Evolutionary conservation across 2,329 filamentous ascomycete species (phyloP), one percentile per base, ranked within the genome.

Genomic region (Trichophyton benhamiae): DNA sequence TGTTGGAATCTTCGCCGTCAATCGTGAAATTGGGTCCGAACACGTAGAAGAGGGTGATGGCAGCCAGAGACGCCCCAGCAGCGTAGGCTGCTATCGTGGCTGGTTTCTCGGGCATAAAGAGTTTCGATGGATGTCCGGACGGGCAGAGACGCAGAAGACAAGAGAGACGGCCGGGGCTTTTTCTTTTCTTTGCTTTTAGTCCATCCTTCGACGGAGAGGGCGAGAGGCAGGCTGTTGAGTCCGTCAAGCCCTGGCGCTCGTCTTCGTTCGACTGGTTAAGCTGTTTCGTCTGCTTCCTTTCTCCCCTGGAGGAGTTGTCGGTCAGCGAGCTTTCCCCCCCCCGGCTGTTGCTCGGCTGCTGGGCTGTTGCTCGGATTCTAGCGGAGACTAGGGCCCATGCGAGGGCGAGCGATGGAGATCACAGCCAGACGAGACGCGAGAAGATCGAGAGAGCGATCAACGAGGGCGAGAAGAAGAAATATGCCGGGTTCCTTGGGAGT

Each of bases 11-110:
- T 61, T 94, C 88, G 71, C 87, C 85, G 76, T 99, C 92, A 73
- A 97, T 87, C 69, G 95, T 89, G 75, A 92, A 97, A 59, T 91
- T 97, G n/a, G 94, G 94, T 7, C 87, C 91, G 76, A 99, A 97
- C 68, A 97, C 92, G 76, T 97, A 99, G 72, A 97, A 89, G 62
- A 97, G 83, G 36, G 94, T 92, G 65, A 95, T 89, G 64, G 94
- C 94, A 61, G 94, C 94, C 65, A 99, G 87, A 60, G 91, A 96
- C 63, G 92, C 94, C 68, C 92, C 92, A 63, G 92, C 94, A 70
- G 94, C 94, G 76, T 99, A 99, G 52, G 89, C 90, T 68, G 90
- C 89, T 68, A 94, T 87, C 6, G 87, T 91, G 63, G 89, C 81
- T 61, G 86, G 85, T 78, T 87, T 91, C 72, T 94, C 88, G 69